phyloP scores from a whole-genome alignment of 495 filamentous ascomycete species.

The Aspergillus asperescens region DNA sequence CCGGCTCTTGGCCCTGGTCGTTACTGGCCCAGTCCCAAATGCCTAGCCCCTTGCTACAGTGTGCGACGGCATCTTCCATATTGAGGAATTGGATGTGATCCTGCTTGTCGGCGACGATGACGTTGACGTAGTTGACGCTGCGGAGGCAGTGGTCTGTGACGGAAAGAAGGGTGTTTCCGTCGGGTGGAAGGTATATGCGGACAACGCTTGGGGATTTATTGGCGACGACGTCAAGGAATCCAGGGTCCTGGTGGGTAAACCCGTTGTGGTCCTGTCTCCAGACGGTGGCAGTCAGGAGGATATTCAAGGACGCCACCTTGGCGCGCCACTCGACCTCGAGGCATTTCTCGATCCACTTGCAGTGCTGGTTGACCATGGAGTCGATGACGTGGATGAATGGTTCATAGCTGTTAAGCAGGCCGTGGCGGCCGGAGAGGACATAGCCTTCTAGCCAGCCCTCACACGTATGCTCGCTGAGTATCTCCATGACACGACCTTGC shows the following conservation, averaged over 20 bases:
- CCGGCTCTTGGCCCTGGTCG: conserved; percentile 57
- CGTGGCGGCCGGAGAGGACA: conserved; percentile 63
- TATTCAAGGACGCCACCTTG: conserved; percentile 64
- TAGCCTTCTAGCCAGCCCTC: conserved; percentile 77
- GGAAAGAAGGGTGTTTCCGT: conserved; percentile 66
- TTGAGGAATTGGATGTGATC: conserved; percentile 65
- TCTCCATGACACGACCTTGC: conserved; percentile 69
- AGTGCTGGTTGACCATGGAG: conserved; percentile 75
- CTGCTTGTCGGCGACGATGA: conserved; percentile 71
- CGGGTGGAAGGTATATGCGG: conserved; percentile 70
- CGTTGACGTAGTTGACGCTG: conserved; percentile 69
- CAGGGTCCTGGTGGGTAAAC: conserved; percentile 73
- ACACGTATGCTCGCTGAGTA: conserved; percentile 68
- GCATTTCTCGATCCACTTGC: conserved; percentile 76
- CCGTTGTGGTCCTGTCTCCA: conserved; percentile 78
- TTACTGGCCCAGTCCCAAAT: conserved; percentile 56
- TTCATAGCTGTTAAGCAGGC: conserved; percentile 71
- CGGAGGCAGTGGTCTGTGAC: conserved; percentile 65
- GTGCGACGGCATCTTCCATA: conserved; percentile 61
- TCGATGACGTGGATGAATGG: conserved; percentile 76
- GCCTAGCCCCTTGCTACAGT: conserved; percentile 64
- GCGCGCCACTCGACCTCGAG: conserved; percentile 65
- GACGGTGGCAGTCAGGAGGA: conserved; percentile 67
- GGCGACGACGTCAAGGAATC: conserved; percentile 67
- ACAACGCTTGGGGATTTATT: conserved; percentile 73